These are phyloP conservation scores for Candida koratica DNA, from an alignment of 805 yeast genomes.

Conservation along the genomic window DNA sequence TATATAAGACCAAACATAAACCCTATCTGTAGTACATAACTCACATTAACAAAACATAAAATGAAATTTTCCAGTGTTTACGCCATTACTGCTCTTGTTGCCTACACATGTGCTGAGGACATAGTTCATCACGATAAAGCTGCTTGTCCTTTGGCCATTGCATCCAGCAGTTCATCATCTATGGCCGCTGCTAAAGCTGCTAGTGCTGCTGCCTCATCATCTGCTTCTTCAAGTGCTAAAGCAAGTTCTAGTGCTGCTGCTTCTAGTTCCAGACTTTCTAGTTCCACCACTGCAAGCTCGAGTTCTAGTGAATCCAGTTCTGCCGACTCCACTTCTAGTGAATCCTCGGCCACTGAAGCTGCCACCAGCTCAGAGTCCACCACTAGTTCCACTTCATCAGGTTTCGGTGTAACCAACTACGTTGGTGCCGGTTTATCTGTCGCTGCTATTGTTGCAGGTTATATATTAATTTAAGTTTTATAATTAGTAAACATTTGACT, in stretches of 20 bases:
- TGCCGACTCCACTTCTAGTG: conserved; percentile 5
- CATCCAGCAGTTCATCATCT: conserved; percentile 3
- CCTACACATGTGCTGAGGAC: conserved; percentile 8
- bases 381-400: conserved; percentile 8
- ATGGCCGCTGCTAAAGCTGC: neutral
- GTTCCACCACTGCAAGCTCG: conserved; percentile 3
- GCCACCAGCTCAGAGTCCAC: too few relatives aligned
- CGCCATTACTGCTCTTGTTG: conserved; percentile 2
- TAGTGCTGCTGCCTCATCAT: conserved; percentile 1
- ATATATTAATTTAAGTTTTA: conserved; percentile 13
- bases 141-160: conserved; percentile 3
- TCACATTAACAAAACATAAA: too few relatives aligned
- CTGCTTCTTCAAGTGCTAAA: conserved; percentile 5
- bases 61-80: conserved; percentile 14
- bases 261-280: conserved; percentile 9
- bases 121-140: conserved; percentile 8
- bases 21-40: too few relatives aligned
- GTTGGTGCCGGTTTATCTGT: conserved; percentile 8
- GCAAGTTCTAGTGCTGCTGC: conserved; percentile 1
- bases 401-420: conserved; percentile 9
- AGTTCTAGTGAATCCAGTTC: conserved; percentile 5
- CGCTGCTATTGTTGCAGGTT: conserved; percentile 16
- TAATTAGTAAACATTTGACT: neutral
- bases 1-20: conserved; percentile 1
- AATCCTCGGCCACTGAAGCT: too few relatives aligned